Conservation (phyloP, 371 early-diverging fungal species). For the Mucor lusitanicus region DNA sequence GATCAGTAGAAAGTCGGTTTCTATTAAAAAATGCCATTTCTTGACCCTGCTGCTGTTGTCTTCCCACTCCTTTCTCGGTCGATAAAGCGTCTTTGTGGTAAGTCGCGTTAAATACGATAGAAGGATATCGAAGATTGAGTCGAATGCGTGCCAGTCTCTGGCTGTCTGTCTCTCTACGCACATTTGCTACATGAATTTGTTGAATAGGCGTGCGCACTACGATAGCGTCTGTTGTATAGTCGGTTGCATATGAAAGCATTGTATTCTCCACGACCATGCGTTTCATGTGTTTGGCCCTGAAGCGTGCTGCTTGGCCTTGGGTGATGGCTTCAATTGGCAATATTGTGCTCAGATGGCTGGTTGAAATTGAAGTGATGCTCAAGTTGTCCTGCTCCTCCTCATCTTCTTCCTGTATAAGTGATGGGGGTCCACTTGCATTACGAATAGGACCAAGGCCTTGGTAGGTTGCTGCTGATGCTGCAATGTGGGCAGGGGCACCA, state of each 20-base stretch:
- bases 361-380: background rate
- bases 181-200: background rate
- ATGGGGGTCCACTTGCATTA: background rate
- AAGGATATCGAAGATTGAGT: background rate
- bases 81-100: background rate
- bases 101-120: background rate
- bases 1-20: background rate
- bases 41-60: background rate
- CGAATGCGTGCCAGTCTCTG: background rate
- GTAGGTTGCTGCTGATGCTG: background rate
- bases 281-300: background rate
- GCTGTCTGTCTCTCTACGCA: background rate
- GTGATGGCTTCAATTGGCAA: background rate
- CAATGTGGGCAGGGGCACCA: background rate
- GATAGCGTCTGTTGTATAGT: background rate
- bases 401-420: conserved; percentile 2
- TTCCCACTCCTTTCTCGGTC: background rate
- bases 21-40: background rate
- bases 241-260: background rate
- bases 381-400: background rate
- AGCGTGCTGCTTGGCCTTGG: background rate
- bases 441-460: background rate
- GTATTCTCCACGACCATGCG: background rate
- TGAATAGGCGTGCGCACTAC: background rate
- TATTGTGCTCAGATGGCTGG: background rate